Percentiles rank a stretch among this genome's conserved stretches.
Conservation (phyloP, 148 eudicot genomes). For the Vaccinium darrowii region DNA sequence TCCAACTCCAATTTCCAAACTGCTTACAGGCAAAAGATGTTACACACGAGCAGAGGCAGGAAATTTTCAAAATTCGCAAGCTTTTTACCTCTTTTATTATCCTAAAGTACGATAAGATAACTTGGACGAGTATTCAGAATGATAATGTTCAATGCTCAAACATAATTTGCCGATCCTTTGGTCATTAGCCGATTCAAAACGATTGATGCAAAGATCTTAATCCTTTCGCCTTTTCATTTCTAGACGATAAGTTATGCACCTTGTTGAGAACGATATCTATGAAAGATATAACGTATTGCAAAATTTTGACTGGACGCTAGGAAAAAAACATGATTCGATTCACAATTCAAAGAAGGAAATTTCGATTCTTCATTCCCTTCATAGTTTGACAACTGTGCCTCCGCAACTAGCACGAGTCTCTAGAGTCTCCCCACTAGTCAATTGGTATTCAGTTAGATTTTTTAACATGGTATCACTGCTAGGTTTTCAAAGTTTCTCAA, state of each 20-base stretch:
- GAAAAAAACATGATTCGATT: neutral
- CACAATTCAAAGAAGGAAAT: neutral
- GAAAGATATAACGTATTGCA: too few species aligned
- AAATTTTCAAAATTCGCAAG: neutral
- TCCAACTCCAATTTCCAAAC: constrained; percentile 98
- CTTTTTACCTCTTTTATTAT: neutral
- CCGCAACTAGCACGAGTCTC: neutral
- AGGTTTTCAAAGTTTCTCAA: neutral
- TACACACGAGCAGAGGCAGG: neutral
- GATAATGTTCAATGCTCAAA: neutral
- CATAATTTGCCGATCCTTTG: neutral
- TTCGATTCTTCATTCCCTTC: neutral
- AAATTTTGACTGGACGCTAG: too few species aligned
- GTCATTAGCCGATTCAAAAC: neutral
- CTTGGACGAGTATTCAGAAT: neutral
- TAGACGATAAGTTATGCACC: neutral
- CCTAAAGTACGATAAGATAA: neutral
- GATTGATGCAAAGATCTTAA: neutral
- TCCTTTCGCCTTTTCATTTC: too few species aligned
- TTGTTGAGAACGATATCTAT: neutral
- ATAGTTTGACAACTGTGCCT: neutral
- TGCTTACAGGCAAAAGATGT: constrained; percentile 16
- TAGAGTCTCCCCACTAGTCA: neutral
- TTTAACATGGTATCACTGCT: neutral
- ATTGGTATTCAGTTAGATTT: neutral